Evolutionary conservation across 1,139 yeast species (phyloP).

Genomic region (Zygotorulaspora mrakii): DNA sequence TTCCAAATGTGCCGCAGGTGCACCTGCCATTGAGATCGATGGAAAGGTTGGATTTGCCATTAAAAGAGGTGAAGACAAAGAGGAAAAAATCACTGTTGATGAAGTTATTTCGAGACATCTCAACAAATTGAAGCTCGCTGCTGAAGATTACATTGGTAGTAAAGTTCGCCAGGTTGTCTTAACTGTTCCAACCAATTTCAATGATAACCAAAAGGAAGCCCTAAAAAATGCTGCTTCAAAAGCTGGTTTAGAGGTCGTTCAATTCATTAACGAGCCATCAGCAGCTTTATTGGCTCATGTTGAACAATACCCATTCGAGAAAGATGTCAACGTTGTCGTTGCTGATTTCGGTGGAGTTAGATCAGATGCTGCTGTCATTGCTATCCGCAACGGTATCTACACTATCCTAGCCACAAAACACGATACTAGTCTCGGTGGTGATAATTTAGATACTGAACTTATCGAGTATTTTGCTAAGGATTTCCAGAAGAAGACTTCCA

Average conservation of each 20-base stretch:
- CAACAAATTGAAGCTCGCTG: constrained; percentile 77
- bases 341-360: constrained; percentile 97
- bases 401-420: constrained; percentile 87
- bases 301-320: constrained; percentile 51
- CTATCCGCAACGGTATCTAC: constrained; percentile 81
- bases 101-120: constrained; percentile 84
- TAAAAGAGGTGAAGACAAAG: constrained; percentile 42
- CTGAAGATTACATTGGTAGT: constrained; percentile 87
- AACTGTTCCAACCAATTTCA: constrained; percentile 88
- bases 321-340: constrained; percentile 83
- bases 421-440: constrained; percentile 83
- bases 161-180: constrained; percentile 78
- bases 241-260: constrained; percentile 78
- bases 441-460: constrained; percentile 72
- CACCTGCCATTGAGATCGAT: constrained; percentile 68
- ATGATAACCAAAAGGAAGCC: constrained; percentile 65
- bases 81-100: constrained; percentile 56
- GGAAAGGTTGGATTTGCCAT: constrained; percentile 72
- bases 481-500: constrained; percentile 81
- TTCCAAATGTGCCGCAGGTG: constrained; percentile 33
- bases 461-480: constrained; percentile 87
- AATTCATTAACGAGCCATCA: constrained; percentile 88
- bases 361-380: constrained; percentile 91
- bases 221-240: constrained; percentile 58
- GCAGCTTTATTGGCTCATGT: constrained; percentile 77